Conservation (phyloP, 768 basidiomycete genomes). For the Tricholoma hemisulphureum region DNA sequence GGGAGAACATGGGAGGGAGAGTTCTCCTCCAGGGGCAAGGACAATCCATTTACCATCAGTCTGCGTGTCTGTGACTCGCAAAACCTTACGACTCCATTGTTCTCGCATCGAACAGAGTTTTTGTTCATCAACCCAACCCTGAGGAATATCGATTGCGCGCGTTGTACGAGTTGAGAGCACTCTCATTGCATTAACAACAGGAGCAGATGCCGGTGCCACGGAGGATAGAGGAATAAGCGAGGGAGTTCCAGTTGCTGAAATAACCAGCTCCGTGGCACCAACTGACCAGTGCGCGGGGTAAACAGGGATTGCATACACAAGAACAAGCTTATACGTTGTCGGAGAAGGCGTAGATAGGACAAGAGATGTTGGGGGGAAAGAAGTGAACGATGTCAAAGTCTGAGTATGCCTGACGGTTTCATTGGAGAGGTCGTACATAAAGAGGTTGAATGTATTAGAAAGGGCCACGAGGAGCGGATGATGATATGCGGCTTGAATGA, state of each 20-base stretch:
- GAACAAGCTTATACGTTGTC: slow-evolving; percentile 64
- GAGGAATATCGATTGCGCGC: slow-evolving; percentile 68
- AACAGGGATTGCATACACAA: slow-evolving; percentile 74
- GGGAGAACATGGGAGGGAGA: slow-evolving; percentile 17
- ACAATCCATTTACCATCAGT: slow-evolving; percentile 88
- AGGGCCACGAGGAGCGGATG: slow-evolving; percentile 76
- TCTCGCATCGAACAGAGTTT: slow-evolving; percentile 63
- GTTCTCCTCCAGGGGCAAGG: slow-evolving; percentile 56
- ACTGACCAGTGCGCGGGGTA: slow-evolving; percentile 81
- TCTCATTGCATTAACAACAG: slow-evolving; percentile 35
- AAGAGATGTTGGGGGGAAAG: slow-evolving; percentile 77
- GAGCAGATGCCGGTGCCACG: slow-evolving; percentile 3
- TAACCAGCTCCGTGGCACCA: slow-evolving; percentile 74
- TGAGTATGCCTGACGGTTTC: slow-evolving; percentile 55
- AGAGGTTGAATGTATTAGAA: slow-evolving; percentile 63
- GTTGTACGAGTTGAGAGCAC: slow-evolving; percentile 61
- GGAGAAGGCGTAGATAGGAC: slow-evolving; percentile 65
- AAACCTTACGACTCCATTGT: slow-evolving; percentile 78
- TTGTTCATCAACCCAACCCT: slow-evolving; percentile 67
- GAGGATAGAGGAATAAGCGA: slow-evolving; percentile 17
- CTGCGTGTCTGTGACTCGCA: slow-evolving; percentile 66
- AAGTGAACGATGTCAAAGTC: slow-evolving; percentile 73
- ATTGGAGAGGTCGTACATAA: slow-evolving; percentile 67
- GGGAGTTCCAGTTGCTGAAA: slow-evolving; percentile 37
- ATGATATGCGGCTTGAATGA: slow-evolving; percentile 70